Evolutionary conservation across 179 eudicot genomes (phyloP), one percentile per base, ranked within the genome.

Genomic region (Silene coronaria): DNA sequence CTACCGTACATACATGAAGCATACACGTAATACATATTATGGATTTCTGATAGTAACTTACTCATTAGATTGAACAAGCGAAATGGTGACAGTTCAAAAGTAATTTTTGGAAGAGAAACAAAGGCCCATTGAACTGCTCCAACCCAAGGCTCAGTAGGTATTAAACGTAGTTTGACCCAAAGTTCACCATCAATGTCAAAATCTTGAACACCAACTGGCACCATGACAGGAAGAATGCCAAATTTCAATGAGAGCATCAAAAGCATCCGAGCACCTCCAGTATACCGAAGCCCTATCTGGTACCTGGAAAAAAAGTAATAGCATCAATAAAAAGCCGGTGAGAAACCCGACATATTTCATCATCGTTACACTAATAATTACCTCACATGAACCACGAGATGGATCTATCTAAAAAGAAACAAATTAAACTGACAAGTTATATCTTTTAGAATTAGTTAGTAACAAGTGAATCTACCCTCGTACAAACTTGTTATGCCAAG

Each of bases 131-230:
- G 83, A 82, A 87, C 95, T 46, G 91, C 96, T 82, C 97, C 99
- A 74, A 95, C 96, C 94, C 94, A 95, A 14, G 99, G 99, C 80
- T 86, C 91, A 22, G 91, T 77, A 57, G 97, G 99, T 79, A 95
- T 92, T 64, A 95, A 76, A 53, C 91, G 82, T 74, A 95, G 77
- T 74, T 95, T 92, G 26, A 95, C 96, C 99, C 97, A 95, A 63
- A 95, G 96, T 85, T 90, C 99, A 58, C 99, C 99, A 80, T 95
- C 99, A 84, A 95, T 92, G 83, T 95, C 99, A 84, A 95, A 92
- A 81, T 95, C 90, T 45, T 92, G 88, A 75, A 95, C 87, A 73
- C 92, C 92, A 75, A 92, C 97, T 27, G 97, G 99, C 83, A 95
- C 95, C 62, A 78, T 85, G 75, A 95, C 76, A 14, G 99, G 97